Conservation (phyloP, 371 early-diverging fungal species). For the Apophysomyces elegans region DNA sequence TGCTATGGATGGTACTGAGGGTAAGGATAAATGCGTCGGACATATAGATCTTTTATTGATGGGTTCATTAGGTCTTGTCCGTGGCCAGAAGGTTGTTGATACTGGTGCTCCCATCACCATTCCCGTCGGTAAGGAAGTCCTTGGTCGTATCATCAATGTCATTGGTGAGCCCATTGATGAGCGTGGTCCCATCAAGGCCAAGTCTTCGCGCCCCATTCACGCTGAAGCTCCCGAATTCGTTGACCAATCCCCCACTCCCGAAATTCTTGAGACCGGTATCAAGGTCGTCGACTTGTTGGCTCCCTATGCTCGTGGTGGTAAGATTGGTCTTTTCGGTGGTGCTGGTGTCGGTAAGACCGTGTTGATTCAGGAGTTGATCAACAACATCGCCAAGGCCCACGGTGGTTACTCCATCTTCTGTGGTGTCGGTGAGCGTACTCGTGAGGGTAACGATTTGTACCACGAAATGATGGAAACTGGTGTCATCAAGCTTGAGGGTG, state of each 20-base stretch:
- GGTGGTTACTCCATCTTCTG: slow-evolving; percentile 98
- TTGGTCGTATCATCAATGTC: slow-evolving; percentile 98
- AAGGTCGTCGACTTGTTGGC: slow-evolving; percentile 97
- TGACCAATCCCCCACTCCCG: slow-evolving; percentile 93
- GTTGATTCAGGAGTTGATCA: slow-evolving; percentile 96
- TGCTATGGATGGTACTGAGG: slow-evolving; percentile 87
- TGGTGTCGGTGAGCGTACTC: slow-evolving; percentile 97
- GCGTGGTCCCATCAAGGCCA: slow-evolving; percentile 93
- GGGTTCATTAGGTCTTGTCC: slow-evolving; percentile 81
- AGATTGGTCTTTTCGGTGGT: slow-evolving; percentile 99
- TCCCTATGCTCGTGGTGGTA: slow-evolving; percentile 97
- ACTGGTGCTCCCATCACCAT: slow-evolving; percentile 95
- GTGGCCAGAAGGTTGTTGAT: slow-evolving; percentile 95
- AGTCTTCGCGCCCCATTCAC: slow-evolving; percentile 85
- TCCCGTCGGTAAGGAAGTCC: slow-evolving; percentile 94
- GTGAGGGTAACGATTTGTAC: slow-evolving; percentile 98
- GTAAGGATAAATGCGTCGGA: no score
- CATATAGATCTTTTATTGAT: slow-evolving; percentile 40
- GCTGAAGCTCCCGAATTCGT: slow-evolving; percentile 91
- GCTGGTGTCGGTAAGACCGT: slow-evolving; percentile 99
- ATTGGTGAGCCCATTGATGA: slow-evolving; percentile 99
- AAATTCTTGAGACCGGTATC: slow-evolving; percentile 95
- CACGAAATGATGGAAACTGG: slow-evolving; percentile 95
- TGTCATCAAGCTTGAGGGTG: slow-evolving; percentile 93
- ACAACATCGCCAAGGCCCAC: slow-evolving; percentile 97